These are phyloP conservation scores for Neurospora sp. DNA, from an alignment of 495 filamentous ascomycete genomes.

Conservation along the genomic window DNA sequence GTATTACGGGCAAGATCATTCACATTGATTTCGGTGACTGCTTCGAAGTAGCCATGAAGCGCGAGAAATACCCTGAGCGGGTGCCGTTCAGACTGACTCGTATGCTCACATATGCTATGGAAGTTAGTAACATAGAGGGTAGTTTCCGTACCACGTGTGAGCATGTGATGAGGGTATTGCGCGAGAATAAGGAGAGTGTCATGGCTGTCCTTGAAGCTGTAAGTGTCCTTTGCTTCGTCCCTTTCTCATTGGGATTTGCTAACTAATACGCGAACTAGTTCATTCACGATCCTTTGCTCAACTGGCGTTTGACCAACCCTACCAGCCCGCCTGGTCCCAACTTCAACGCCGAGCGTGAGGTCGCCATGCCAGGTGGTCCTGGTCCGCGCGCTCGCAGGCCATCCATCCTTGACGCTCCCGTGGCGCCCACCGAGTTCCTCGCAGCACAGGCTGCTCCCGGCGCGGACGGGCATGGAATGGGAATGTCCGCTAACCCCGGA, in stretches of 20 bases:
- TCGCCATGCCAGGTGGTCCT: slow-evolving; percentile 33
- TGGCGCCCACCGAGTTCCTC: slow-evolving; percentile 39
- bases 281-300: slow-evolving; percentile 95
- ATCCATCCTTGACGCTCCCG: slow-evolving; percentile 60
- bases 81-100: slow-evolving; percentile 95
- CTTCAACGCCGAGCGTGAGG: slow-evolving; percentile 65
- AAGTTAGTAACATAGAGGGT: slow-evolving; percentile 97
- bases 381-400: slow-evolving; percentile 44
- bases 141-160: slow-evolving; percentile 96
- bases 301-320: slow-evolving; percentile 85
- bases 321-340: slow-evolving; percentile 68
- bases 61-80: slow-evolving; percentile 96
- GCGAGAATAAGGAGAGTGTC: slow-evolving; percentile 93
- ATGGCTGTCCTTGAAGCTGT: slow-evolving; percentile 98
- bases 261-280: slow-evolving; percentile 48
- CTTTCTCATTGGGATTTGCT: not conserved
- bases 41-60: slow-evolving; percentile 99
- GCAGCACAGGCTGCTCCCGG: slow-evolving; percentile 29
- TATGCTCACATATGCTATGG: slow-evolving; percentile 99
- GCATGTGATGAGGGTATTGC: slow-evolving; percentile 92
- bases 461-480: slow-evolving; percentile 31
- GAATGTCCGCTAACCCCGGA: slow-evolving; percentile 37
- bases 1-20: slow-evolving; percentile 88
- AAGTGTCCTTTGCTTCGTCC: slow-evolving; percentile 32
- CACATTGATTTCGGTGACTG: slow-evolving; percentile 99